Evolutionary conservation across 176 grass and related monocot genomes (phyloP).

Genomic region (Avena sativa): DNA sequence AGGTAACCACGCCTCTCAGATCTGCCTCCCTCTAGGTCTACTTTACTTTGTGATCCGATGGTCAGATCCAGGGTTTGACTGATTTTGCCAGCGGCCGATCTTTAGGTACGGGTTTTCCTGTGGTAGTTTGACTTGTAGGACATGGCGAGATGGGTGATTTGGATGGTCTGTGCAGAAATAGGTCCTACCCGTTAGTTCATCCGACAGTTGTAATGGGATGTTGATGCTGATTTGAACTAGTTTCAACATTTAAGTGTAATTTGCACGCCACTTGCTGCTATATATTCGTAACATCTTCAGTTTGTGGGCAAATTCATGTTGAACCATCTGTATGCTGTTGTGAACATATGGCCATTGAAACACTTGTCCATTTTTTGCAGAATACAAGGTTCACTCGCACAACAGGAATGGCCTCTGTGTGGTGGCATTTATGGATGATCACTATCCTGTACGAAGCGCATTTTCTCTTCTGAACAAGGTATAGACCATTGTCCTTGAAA

Average conservation of each 20-base stretch:
- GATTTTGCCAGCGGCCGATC: neutral
- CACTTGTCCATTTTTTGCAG: conserved; percentile 42
- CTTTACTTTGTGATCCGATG: neutral
- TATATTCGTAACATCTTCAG: neutral
- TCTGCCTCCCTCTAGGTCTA: neutral
- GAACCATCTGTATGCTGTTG: neutral
- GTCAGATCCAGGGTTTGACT: conserved; percentile 17
- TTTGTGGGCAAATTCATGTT: neutral
- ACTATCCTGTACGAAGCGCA: conserved; percentile 92
- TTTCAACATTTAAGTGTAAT: neutral
- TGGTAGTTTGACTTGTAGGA: neutral
- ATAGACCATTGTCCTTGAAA: neutral
- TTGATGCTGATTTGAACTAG: neutral
- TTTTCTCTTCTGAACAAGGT: conserved; percentile 96
- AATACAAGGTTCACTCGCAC: conserved; percentile 93
- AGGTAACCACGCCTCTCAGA: conserved; percentile 46
- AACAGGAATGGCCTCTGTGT: conserved; percentile 84
- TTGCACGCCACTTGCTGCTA: neutral
- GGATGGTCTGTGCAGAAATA: neutral
- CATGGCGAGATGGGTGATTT: neutral
- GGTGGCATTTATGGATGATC: conserved; percentile 94
- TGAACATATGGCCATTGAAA: neutral
- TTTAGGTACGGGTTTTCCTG: neutral
- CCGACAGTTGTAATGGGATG: neutral
- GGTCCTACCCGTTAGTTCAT: neutral